Evolutionary conservation across 202 grass and related monocot genomes (phyloP).

Genomic region (Tripidium arundinaceum): DNA sequence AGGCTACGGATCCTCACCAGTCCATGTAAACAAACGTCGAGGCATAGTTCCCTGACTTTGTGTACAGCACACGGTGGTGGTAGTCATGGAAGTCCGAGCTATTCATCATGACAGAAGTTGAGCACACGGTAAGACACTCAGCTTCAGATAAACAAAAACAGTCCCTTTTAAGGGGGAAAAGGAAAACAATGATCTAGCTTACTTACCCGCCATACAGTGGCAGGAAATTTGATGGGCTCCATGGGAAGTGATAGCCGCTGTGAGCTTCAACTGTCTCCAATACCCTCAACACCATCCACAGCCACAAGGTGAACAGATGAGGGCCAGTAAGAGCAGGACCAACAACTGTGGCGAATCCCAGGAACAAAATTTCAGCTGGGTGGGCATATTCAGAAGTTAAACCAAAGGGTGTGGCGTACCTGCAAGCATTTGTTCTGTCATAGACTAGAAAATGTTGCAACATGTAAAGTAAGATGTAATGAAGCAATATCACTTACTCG

Average conservation of each 20-base stretch:
- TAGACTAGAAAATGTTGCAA: conserved; percentile 13
- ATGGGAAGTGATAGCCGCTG: conserved; percentile 92
- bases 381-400: conserved; percentile 92
- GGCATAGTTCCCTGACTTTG: conserved; percentile 89
- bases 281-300: conserved; percentile 84
- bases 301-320: conserved; percentile 78
- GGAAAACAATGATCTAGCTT: background rate
- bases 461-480: background rate
- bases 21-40: conserved; percentile 98
- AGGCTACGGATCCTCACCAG: conserved; percentile 40
- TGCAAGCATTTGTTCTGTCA: conserved; percentile 31
- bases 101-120: conserved; percentile 3
- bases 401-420: conserved; percentile 89
- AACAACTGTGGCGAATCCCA: conserved; percentile 72
- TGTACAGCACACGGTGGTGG: conserved; percentile 86
- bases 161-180: background rate
- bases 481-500: conserved; percentile 52
- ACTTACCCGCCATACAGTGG: conserved; percentile 87
- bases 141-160: background rate
- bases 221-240: conserved; percentile 95
- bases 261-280: conserved; percentile 93
- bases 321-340: conserved; percentile 92
- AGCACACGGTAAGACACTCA: background rate
- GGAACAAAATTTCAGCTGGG: conserved; percentile 86
- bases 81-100: conserved; percentile 90